Conservation (phyloP, 805 yeast genomes). For the Saturnispora dispora region DNA sequence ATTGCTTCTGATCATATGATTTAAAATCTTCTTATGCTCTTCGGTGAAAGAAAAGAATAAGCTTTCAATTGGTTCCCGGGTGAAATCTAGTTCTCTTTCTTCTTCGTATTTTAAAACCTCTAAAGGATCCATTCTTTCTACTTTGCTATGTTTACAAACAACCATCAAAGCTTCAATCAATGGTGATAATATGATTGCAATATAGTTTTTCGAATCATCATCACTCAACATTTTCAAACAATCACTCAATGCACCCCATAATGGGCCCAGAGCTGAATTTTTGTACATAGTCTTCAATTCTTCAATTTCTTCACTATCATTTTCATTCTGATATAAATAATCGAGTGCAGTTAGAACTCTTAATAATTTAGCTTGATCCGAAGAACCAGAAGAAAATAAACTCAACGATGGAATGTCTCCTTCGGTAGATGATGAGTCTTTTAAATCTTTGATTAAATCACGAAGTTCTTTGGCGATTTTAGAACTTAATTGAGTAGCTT, state of each 20-base stretch:
- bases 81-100: slow-evolving; percentile 53
- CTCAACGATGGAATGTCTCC: slow-evolving; percentile 41
- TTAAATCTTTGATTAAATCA: slow-evolving; percentile 37
- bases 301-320: slow-evolving; percentile 30
- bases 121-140: slow-evolving; percentile 45
- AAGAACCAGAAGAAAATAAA: slow-evolving; percentile 67
- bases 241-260: slow-evolving; percentile 81
- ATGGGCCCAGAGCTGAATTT: slow-evolving; percentile 57
- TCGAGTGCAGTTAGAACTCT: slow-evolving; percentile 83
- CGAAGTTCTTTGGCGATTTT: slow-evolving; percentile 47
- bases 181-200: slow-evolving; percentile 77
- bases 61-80: slow-evolving; percentile 66
- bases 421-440: slow-evolving; percentile 30
- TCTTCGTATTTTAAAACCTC: slow-evolving; percentile 58
- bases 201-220: slow-evolving; percentile 43
- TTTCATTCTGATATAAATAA: slow-evolving; percentile 52
- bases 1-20: slow-evolving; percentile 83
- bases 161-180: slow-evolving; percentile 90
- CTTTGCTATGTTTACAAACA: slow-evolving; percentile 81
- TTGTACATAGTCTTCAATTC: slow-evolving; percentile 55
- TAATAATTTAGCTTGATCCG: slow-evolving; percentile 83
- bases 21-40: slow-evolving; percentile 76
- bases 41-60: slow-evolving; percentile 82
- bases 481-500: slow-evolving; percentile 53
- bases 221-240: slow-evolving; percentile 58